Conservation (phyloP, 2,329 filamentous ascomycete genomes). For the Fusarium verrucosum region DNA sequence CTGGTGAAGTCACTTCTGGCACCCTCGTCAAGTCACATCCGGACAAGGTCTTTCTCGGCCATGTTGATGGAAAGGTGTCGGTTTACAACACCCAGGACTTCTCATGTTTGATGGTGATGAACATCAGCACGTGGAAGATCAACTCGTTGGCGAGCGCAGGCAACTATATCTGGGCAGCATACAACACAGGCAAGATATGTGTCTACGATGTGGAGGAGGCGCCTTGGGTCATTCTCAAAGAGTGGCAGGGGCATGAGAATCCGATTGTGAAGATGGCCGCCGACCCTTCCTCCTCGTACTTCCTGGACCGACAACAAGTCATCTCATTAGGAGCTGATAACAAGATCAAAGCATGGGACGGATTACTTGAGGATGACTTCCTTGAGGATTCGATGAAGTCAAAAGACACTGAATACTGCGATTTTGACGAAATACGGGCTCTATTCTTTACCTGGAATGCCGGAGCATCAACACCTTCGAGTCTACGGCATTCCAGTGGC, state of each 20-base stretch:
- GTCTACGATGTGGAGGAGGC: conserved; percentile 85
- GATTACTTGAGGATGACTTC: conserved; percentile 92
- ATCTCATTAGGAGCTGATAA: conserved; percentile 89
- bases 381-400: conserved; percentile 90
- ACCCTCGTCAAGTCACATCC: conserved; percentile 77
- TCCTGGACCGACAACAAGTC: conserved; percentile 83
- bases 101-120: conserved; percentile 80
- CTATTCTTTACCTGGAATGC: conserved; percentile 96
- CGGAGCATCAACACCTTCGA: conserved; percentile 90
- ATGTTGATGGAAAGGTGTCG: conserved; percentile 91
- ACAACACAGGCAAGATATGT: conserved; percentile 92
- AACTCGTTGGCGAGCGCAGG: conserved; percentile 85
- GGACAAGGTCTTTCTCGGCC: conserved; percentile 87
- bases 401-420: conserved; percentile 83
- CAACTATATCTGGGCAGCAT: conserved; percentile 88
- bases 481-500: conserved; percentile 73
- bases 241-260: conserved; percentile 91
- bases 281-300: conserved; percentile 86
- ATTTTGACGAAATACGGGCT: conserved; percentile 82
- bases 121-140: conserved; percentile 93
- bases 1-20: conserved; percentile 88
- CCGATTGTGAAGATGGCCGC: conserved; percentile 80
- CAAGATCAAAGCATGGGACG: conserved; percentile 87
- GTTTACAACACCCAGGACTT: conserved; percentile 87
- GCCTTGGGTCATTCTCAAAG: conserved; percentile 93